Evolutionary conservation across 352 stramenopile genomes (phyloP), one percentile per base, ranked within the genome.

Genomic region (Globisporangium iwayamae): DNA sequence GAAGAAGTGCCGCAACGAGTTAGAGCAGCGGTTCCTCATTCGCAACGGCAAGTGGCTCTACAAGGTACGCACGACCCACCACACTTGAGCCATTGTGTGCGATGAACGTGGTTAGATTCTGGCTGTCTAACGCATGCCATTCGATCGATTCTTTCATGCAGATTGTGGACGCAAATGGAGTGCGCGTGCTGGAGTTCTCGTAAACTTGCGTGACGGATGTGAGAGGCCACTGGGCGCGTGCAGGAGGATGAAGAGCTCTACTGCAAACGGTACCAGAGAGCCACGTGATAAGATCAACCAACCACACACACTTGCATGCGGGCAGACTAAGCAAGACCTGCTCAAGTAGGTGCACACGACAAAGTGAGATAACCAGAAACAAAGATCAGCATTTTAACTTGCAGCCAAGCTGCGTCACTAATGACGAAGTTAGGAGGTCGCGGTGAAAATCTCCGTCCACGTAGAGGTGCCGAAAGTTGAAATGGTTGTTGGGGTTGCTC

Each of bases 21-120:
- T 96, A 25, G 84, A 93, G 62, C 77, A 74, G 75, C 86, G 87
- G 56, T 94, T 96, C 75, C 78, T 96, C 60, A 84, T 96, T 62
- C 84, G 85, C 79, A 93, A 91, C 57, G 86, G 86, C 66, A 76
- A 94, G 63, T 96, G 85, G 86, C 81, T 83, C 48, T 95, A 93
- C 74, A 94, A 88, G 71, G 67, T 82, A 72, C 43, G 13, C 32
- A 72, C 43, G 13, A 18, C 9, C 3, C 18, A 20, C 43, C 11
- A 3, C 34, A 5, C 10, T 43, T 1, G 16, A 20, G n/a, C 32
- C 20, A 3, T 30, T 45, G 51, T 30, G 41, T 56, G 30, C 13
- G 30, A 28, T 55, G 28, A 25, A 45, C 25, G 9, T 3, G 11
- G 4, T 52, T 43, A 9, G n/a, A 52, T 22, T 25, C 41, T 25